Evolutionary conservation across 148 eudicot species (phyloP).

Genomic region (Heliamphora exappendiculata): DNA sequence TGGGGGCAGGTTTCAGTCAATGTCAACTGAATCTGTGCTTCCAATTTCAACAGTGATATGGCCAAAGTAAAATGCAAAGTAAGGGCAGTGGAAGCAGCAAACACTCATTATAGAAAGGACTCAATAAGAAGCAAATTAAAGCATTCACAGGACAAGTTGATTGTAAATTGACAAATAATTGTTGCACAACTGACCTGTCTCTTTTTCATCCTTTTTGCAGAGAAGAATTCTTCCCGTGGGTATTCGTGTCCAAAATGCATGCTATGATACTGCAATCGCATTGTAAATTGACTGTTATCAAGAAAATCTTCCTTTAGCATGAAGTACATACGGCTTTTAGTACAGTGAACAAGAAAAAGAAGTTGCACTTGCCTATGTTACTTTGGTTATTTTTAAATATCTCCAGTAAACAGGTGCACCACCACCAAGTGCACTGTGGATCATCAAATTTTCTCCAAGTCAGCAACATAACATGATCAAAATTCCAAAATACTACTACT

Average conservation of each 20-base stretch:
- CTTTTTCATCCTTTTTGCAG: neutral
- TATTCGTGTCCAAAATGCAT: conserved; percentile 1
- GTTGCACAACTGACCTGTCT: neutral
- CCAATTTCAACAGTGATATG: neutral
- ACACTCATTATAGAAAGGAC: neutral
- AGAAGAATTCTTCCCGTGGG: neutral
- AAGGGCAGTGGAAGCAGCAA: neutral
- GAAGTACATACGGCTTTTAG: neutral
- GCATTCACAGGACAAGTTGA: neutral
- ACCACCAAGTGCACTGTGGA: too few species aligned
- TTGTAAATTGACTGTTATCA: neutral
- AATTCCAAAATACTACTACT: neutral
- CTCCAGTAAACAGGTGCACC: too few species aligned
- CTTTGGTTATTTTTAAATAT: too few species aligned
- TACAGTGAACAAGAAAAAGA: neutral
- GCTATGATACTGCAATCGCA: neutral
- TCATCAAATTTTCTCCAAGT: neutral
- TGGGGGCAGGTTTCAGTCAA: too few species aligned
- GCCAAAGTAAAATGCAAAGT: neutral
- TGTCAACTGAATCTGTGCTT: too few species aligned
- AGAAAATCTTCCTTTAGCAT: neutral
- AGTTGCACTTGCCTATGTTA: neutral
- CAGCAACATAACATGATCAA: neutral
- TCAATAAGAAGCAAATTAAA: neutral
- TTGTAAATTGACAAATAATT: neutral